Evolutionary conservation across 768 basidiomycete genomes (phyloP), one percentile per base, ranked within the genome.

Genomic region (Phanerodontia chrysosporium): DNA sequence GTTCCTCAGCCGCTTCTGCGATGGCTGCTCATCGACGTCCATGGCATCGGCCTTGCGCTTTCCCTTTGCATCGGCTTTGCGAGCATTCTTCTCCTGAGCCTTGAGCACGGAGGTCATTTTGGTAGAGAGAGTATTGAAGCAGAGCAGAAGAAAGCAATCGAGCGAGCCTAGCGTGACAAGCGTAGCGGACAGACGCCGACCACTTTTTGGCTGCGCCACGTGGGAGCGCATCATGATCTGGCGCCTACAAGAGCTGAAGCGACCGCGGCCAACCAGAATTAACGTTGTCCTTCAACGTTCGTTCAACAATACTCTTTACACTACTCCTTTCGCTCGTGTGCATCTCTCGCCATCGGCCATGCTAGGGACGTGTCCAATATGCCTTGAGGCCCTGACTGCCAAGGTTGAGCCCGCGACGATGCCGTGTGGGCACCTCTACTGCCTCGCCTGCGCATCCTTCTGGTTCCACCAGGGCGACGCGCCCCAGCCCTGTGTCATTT

Each of bases 11-110:
- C 75, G 80, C 69, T 82, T 85, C 16, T 76, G 69, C 7, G 65
- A 68, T 35, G 69, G 65, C 25, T 69, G 74, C 24, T 79, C 76
- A 21, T 89, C 83, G 70, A 78, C 80, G 59, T 85, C 84, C 64
- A 83, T 77, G 7, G 79, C 82, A 57, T 84, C 85, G 35, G 80
- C 78, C 68, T 87, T 89, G 61, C 87, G 80, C 70, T 91, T 88
- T 18, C 65, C 57, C 58, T 73, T 77, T 27, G 68, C 63, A 13
- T 78, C 78, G 9, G 74, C 74, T 51, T 80, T 82, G 3, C 75
- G 69, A 21, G 82, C 81, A 66, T 87, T 86, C 22, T 75, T 75
- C 58, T 80, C 81, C 65, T 85, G 86, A 3, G 78, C 77, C 71
- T 83, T 88, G 49, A 89, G 71, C 35, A 88, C 66, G 4, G 87